phyloP scores from a whole-genome alignment of 75 land plant genomes.

The Pinus taeda region DNA sequence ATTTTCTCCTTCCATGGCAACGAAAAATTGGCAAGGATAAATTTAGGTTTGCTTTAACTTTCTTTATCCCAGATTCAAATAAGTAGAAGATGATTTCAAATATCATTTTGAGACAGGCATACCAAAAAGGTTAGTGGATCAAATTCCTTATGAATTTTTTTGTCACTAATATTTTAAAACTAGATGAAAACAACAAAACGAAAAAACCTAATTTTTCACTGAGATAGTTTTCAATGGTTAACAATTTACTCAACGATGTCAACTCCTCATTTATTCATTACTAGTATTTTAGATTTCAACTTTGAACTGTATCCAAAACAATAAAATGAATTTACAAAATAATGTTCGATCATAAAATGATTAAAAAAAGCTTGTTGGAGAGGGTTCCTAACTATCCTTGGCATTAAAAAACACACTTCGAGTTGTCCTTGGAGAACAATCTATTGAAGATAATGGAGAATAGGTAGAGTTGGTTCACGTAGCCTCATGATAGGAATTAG shows the following conservation, averaged over 20 bases:
- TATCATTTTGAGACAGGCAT: background rate
- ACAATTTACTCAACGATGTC: background rate
- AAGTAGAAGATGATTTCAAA: background rate
- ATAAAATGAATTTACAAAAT: background rate
- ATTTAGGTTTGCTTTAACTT: background rate
- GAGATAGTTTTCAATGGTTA: background rate
- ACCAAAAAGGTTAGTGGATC: background rate
- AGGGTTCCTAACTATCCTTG: background rate
- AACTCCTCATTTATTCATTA: background rate
- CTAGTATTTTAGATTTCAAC: background rate
- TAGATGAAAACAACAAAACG: background rate
- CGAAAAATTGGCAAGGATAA: background rate
- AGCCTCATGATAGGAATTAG: background rate
- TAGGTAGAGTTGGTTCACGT: no score
- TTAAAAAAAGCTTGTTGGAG: background rate
- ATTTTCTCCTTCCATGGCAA: background rate
- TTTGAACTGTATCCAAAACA: background rate
- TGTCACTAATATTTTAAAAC: background rate
- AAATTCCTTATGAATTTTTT: background rate
- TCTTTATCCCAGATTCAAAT: background rate
- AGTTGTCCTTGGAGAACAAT: slow-evolving; percentile 2
- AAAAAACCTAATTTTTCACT: background rate
- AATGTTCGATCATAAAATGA: background rate
- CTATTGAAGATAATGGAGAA: no score
- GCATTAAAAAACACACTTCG: slow-evolving; percentile 8